Conservation (phyloP, 345 rosid species). For the Dipteronia dyeriana region DNA sequence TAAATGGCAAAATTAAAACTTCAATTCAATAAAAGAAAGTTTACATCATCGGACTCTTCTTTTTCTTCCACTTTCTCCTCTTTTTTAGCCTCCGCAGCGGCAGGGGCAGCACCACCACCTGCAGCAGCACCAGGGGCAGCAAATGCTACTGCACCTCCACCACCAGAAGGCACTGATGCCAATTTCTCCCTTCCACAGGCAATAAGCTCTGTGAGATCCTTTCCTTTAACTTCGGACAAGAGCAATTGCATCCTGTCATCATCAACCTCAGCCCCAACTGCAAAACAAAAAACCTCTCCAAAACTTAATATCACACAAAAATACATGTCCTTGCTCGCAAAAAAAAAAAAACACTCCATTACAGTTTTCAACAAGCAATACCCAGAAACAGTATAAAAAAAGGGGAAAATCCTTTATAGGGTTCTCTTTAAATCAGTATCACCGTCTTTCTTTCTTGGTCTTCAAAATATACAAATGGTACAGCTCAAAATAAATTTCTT, state of each 20-base stretch:
- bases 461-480: background rate
- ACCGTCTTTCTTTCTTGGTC: background rate
- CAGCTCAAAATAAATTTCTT: background rate
- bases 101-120: constrained; percentile 41
- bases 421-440: background rate
- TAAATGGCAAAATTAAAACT: background rate
- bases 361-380: no score
- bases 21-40: background rate
- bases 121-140: constrained; percentile 45
- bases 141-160: constrained; percentile 46
- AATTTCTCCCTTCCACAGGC: constrained; percentile 76
- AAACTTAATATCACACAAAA: background rate
- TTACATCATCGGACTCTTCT: constrained; percentile 81
- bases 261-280: constrained; percentile 75
- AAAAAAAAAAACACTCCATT: background rate
- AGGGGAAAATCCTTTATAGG: background rate
- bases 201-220: constrained; percentile 66
- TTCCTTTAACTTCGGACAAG: constrained; percentile 53
- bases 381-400: background rate
- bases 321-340: background rate
- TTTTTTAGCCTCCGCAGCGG: constrained; percentile 63
- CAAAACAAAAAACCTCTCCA: constrained; percentile 8
- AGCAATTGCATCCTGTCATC: constrained; percentile 62
- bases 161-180: constrained; percentile 75
- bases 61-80: constrained; percentile 79